These are phyloP conservation scores for Beta macrorhiza DNA, from an alignment of 179 eudicot species.

Conservation along the genomic window DNA sequence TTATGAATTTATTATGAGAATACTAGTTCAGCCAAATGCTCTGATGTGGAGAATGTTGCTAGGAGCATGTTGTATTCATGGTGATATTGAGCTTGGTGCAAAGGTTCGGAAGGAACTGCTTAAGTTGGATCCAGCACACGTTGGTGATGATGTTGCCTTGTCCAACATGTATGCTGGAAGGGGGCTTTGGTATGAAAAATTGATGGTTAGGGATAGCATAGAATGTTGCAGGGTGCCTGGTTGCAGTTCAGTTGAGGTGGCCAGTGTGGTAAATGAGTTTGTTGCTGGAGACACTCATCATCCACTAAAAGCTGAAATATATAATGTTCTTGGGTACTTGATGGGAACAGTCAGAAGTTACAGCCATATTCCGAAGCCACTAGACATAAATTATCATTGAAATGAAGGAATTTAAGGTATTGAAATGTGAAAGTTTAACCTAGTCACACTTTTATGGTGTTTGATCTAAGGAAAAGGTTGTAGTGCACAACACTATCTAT, in stretches of 20 bases:
- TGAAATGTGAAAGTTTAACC: neutral
- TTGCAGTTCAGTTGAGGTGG: slow-evolving; percentile 44
- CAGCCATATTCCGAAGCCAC: slow-evolving; percentile 9
- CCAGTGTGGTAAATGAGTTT: slow-evolving; percentile 41
- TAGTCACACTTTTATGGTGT: neutral
- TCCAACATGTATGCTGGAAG: slow-evolving; percentile 46
- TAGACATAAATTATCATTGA: slow-evolving; percentile 14
- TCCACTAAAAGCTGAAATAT: slow-evolving; percentile 30
- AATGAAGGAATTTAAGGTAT: neutral
- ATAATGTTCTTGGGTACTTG: slow-evolving; percentile 22
- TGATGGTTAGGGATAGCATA: slow-evolving; percentile 30
- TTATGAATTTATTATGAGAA: slow-evolving; percentile 31
- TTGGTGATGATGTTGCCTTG: slow-evolving; percentile 44
- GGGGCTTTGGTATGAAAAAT: slow-evolving; percentile 51
- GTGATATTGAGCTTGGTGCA: slow-evolving; percentile 36
- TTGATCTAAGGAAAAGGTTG: neutral
- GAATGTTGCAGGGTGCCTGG: slow-evolving; percentile 38
- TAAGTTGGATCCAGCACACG: slow-evolving; percentile 33
- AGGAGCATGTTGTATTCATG: slow-evolving; percentile 46
- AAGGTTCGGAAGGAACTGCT: slow-evolving; percentile 28
- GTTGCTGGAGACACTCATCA: slow-evolving; percentile 44
- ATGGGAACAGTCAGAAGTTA: slow-evolving; percentile 23
- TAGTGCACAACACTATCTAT: neutral
- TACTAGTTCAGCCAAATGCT: slow-evolving; percentile 42
- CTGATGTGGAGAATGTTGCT: slow-evolving; percentile 53